Evolutionary conservation across 352 stramenopile species (phyloP).

Genomic region (Peronospora farinosa): DNA sequence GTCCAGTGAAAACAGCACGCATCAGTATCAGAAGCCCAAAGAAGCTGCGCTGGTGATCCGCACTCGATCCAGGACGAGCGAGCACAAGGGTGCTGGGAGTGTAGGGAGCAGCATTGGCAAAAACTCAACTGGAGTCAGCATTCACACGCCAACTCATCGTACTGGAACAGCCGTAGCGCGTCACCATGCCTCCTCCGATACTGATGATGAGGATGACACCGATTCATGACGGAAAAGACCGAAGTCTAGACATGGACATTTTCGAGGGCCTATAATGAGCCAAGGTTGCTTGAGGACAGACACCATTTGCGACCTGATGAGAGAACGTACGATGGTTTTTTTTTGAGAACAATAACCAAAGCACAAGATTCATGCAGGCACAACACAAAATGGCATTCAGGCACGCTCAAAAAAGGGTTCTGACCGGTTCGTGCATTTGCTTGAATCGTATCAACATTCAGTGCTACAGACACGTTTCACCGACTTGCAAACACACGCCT

Average conservation of each 20-base stretch:
- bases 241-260: slow-evolving; percentile 43
- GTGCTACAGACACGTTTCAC: slow-evolving; percentile 35
- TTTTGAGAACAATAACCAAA: not conserved
- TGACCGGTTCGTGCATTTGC: slow-evolving; percentile 30
- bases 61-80: slow-evolving; percentile 59
- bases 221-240: slow-evolving; percentile 38
- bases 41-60: slow-evolving; percentile 74
- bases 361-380: not conserved
- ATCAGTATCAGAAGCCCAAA: slow-evolving; percentile 68
- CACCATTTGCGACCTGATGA: not conserved
- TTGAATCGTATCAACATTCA: slow-evolving; percentile 49
- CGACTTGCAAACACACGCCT: slow-evolving; percentile 55
- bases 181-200: slow-evolving; percentile 49
- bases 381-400: not conserved
- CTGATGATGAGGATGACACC: slow-evolving; percentile 67
- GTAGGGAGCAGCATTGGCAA: slow-evolving; percentile 48
- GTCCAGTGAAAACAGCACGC: slow-evolving; percentile 38
- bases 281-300: not conserved
- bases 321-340: not conserved
- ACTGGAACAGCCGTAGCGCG: slow-evolving; percentile 16
- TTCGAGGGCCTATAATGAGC: slow-evolving; percentile 31
- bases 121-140: slow-evolving; percentile 48
- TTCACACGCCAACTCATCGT: slow-evolving; percentile 37
- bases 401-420: not conserved
- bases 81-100: slow-evolving; percentile 42